Base-by-base conservation (phyloP, 257 asterid genomes). In the Solanum virginianum region DNA sequence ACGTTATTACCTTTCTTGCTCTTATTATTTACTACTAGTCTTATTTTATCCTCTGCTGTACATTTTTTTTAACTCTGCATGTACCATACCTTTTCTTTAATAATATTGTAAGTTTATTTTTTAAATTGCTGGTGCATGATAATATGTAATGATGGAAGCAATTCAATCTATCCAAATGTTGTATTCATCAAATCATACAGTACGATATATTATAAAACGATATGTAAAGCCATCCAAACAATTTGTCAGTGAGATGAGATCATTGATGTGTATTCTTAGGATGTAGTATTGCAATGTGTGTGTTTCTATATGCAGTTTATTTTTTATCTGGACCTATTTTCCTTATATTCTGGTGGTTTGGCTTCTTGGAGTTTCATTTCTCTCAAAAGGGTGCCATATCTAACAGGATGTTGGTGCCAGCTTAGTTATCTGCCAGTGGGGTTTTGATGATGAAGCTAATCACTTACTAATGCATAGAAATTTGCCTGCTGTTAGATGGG, bases 391-490 rank as follows among this genome's bases (percentile, higher is more conserved):
- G 72, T 86, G 55, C 36, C 83, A 54, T 82, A 15, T 41, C 85
- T 90, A 84, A 63, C 95, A 96, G 99, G 99, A 96, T 89, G 97
- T 92, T 83, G 99, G 99, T 22, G 98, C 99, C 82, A 92, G 97
- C 32, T 87, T 96, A 89, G 99, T 96, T 47, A 96, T 96, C 89
- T 96, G 98, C 86, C 99, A 96, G 84, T 96, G 99, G 99, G 99
- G 99, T 81, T 96, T 96, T 86, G 99, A 96, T 84, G 99, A 96
- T 86, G 99, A 96, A 87, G 99, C 99, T 80, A 96, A 96, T 87
- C 99, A 96, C 91, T 89, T 96, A 69, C 65, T 96, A 84, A 95
- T 96, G 99, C 93, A 94, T 55, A 93, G 99, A 88, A 89, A 96
- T 80, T 87, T 96, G 88, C 99, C 99, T 74, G 99, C 99, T 88